A percentile compares a stretch with the other conserved stretches of the same genome.
Conservation (phyloP, 768 basidiomycete species). For the Russula earlei region DNA sequence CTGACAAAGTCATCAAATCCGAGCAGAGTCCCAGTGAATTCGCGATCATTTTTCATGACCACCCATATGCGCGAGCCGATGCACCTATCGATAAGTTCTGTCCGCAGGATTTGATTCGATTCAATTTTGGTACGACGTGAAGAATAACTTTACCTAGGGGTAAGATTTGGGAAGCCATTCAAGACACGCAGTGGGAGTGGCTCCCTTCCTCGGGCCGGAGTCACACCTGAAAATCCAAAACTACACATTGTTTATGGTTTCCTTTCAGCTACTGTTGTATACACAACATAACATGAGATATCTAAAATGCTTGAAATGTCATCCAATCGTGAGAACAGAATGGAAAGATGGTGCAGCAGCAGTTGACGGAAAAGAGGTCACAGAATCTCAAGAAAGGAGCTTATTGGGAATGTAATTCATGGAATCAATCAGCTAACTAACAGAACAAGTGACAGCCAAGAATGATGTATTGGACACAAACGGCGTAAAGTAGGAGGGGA, state of each 20-base stretch:
- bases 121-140: background rate
- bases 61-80: conserved; percentile 98
- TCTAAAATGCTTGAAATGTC: conserved; percentile 19
- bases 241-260: conserved; percentile 8
- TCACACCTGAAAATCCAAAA: background rate
- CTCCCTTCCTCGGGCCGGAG: conserved; percentile 1
- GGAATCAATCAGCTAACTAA: conserved; percentile 7
- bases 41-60: conserved; percentile 94
- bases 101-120: background rate
- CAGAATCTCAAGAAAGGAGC: conserved; percentile 1
- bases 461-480: conserved; percentile 11
- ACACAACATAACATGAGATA: conserved; percentile 14
- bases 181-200: background rate
- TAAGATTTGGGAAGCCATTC: conserved; percentile 88
- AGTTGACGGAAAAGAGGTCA: conserved; percentile 6
- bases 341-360: conserved; percentile 1
- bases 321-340: conserved; percentile 10
- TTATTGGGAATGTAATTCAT: conserved; percentile 17
- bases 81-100: conserved; percentile 94
- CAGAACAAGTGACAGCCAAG: conserved; percentile 12
- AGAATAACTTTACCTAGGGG: conserved; percentile 59
- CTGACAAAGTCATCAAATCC: conserved; percentile 99
- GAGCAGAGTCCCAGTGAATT: conserved; percentile 89
- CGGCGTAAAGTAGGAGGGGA: conserved; percentile 2
- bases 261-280: conserved; percentile 5